Evolutionary conservation across 306 rosid genomes (phyloP), one percentile per base, ranked within the genome.

Genomic region (Sechiopsis laciniata): DNA sequence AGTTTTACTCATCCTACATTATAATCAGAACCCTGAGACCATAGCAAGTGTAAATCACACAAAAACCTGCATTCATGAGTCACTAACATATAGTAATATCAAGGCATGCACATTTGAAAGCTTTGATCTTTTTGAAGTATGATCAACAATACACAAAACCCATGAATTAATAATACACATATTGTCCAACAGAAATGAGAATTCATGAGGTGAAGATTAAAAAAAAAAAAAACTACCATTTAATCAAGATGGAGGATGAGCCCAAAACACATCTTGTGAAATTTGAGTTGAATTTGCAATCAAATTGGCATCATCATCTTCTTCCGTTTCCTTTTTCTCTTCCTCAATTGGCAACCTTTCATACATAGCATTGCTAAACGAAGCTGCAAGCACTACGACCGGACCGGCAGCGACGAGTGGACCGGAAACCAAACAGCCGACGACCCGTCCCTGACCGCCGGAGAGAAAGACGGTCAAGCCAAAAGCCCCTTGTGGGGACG

Each of bases 381-480:
- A 87, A 0, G 99, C 97, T 3, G 91, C 97, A 56, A 91, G 75
- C 8, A 94, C 88, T 68, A 91, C 74, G 0, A 91, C 99, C 0
- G 95, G 90, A 1, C 96, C 99, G 0, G 92, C 78, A 0, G 97
- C 95, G 53, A 91, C 77, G 45, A 94, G 55, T 0, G 91, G 60
- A 0, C 99, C 99, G 0, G 76, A 81, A 10, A 94, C 97, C 0
- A 81, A 60, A 0, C 99, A 97, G 0, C 97, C 99, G 0, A 94
- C 87, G 0, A 94, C 88, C 72, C 88, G 95, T 1, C 99, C 99
- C 45, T 94, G 90, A 0, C 80, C 89, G 0, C 97, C 97, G 0
- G 88, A 83, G 0, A 91, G 62, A 72, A 89, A 94, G 32, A 89
- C 95, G 0, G 95, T 82, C 6, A 94, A 54, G 1, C 92, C 90